phyloP scores from a whole-genome alignment of 2,329 filamentous ascomycete species.

The Alternaria brassicicola region DNA sequence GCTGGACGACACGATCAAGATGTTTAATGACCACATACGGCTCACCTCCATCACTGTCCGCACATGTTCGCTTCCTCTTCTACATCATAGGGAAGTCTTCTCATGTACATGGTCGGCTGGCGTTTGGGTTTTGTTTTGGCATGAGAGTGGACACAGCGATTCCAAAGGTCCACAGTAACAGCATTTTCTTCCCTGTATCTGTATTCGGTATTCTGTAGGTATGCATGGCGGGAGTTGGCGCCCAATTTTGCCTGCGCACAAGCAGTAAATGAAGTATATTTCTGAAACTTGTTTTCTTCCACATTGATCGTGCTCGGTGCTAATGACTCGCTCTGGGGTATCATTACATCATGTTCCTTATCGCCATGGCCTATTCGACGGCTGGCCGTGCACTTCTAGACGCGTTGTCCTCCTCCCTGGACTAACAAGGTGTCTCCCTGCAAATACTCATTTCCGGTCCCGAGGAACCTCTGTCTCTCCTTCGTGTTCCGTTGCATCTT shows the following conservation, averaged over 20 bases:
- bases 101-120: conserved; percentile 33
- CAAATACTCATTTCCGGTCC: conserved; percentile 23
- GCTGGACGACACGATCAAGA: conserved; percentile 51
- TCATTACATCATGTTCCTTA: conserved; percentile 14
- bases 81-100: conserved; percentile 18
- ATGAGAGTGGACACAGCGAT: conserved; percentile 25
- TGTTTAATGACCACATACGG: conserved; percentile 45
- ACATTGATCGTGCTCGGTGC: neutral
- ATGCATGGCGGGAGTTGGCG: conserved; percentile 14
- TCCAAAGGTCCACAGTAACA: conserved; percentile 30
- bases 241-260: conserved; percentile 12
- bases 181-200: conserved; percentile 39
- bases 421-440: neutral
- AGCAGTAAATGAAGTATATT: conserved; percentile 29
- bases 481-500: conserved; percentile 31
- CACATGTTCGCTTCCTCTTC: conserved; percentile 29
- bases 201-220: conserved; percentile 44
- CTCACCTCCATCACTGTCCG: conserved; percentile 36
- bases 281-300: conserved; percentile 3
- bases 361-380: conserved; percentile 1
- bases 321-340: conserved; percentile 11
- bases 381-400: conserved; percentile 2
- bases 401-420: neutral
- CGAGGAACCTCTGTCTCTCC: conserved; percentile 29
- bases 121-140: conserved; percentile 28